Base-by-base conservation (phyloP, 768 basidiomycete species). In the Ramaria rubella region DNA sequence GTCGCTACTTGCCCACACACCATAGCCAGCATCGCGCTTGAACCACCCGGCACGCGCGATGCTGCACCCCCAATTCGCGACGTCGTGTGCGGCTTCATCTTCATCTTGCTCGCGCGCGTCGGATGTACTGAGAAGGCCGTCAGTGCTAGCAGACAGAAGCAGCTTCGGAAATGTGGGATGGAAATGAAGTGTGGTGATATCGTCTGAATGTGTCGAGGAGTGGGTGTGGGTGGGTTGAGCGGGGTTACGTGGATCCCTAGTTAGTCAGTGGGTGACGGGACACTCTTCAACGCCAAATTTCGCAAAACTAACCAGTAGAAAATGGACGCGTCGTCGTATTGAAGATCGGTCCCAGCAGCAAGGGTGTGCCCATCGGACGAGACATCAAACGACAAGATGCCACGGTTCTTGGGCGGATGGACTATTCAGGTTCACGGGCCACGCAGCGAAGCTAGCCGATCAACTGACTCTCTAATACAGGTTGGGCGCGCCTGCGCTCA, bases 201-300 rank as follows among this genome's bases (percentile, higher is more conserved):
- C 94, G 69, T 97, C 94, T 2, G 93, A 94, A 65, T 97, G 94
- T 0, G 91, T 92, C 2, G 87, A 90, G 3, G 81, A 73, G 69
- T 96, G 93, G n/a, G 73, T 75, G 30, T 89, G 82, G 1, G 91
- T 65, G 4, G 86, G 87, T 1, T 79, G 75, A 1, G 74, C 76
- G 9, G 91, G 82, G 53, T 83, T 81, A n/a, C 94, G 81, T 19
- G 86, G 86, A 68, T 97, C 94, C 90, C 91, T 93, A 64, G 24
- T 45, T 29, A 49, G 19, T 12, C 33, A 46, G 44, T 36, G n/a
- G 51, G 23, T 34, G 27, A 30, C 38, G 21, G 15, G 42, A 57
- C 23, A 57, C n/a, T n/a, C n/a, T 6, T 40, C 15, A 4, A 42
- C n/a, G 5, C 34, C 6, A 9, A n/a, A 4, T 8, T 42, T 17